Percentiles rank a stretch among this genome's conserved stretches.
These are phyloP conservation scores for Paralagenidium karlingii DNA, from an alignment of 352 stramenopile genomes.

Conservation along the genomic window DNA sequence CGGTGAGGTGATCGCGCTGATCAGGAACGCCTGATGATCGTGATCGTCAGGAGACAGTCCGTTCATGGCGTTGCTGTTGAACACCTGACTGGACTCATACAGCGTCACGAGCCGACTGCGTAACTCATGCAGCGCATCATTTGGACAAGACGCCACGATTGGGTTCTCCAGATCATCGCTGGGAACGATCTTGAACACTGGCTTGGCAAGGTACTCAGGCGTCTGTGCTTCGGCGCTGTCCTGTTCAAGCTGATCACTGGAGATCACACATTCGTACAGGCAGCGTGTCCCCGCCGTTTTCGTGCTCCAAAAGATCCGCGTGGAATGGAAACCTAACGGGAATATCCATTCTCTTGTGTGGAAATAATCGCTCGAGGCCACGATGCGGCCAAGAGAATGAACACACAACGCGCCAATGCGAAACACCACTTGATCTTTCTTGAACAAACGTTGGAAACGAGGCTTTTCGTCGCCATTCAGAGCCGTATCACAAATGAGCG, in stretches of 20 bases:
- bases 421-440: slow-evolving; percentile 43
- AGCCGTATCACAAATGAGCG: too few relatives aligned
- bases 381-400: slow-evolving; percentile 66
- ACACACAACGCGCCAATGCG: slow-evolving; percentile 66
- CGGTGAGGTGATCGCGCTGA: too few relatives aligned
- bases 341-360: slow-evolving; percentile 81
- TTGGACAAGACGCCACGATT: slow-evolving; percentile 45
- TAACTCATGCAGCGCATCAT: slow-evolving; percentile 59
- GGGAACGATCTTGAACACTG: slow-evolving; percentile 66
- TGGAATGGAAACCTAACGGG: slow-evolving; percentile 82
- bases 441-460: slow-evolving; percentile 29
- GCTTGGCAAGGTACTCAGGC: slow-evolving; percentile 7
- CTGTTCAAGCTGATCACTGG: slow-evolving; percentile 59
- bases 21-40: too few relatives aligned
- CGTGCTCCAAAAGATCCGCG: slow-evolving; percentile 89
- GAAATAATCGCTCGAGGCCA: slow-evolving; percentile 73
- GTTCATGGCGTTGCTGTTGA: too few relatives aligned
- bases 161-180: slow-evolving; percentile 52
- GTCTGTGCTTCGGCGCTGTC: slow-evolving; percentile 9
- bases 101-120: slow-evolving; percentile 56
- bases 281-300: slow-evolving; percentile 37
- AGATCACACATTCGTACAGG: slow-evolving; percentile 87
- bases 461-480: slow-evolving; percentile 65
- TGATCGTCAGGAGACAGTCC: too few relatives aligned
- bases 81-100: slow-evolving; percentile 46